phyloP scores from a whole-genome alignment of 208 protist species.

The Balamuthia mandrillaris region DNA sequence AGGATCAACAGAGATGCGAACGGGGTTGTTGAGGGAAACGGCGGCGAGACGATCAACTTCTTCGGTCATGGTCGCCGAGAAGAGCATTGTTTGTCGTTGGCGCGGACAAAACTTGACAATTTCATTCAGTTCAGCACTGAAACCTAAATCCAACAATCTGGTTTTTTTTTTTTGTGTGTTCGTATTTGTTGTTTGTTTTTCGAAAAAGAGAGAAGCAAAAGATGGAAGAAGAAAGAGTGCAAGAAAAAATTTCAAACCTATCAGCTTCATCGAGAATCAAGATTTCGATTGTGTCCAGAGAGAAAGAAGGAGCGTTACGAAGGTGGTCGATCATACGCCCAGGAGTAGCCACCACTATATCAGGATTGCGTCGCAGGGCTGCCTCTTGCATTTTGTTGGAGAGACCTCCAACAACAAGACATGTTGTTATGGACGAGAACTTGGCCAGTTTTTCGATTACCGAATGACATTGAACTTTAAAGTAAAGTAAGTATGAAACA shows the following conservation, averaged over 20 bases:
- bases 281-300: constrained; percentile 72
- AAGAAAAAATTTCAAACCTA: constrained; percentile 43
- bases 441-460: constrained; percentile 64
- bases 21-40: constrained; percentile 65
- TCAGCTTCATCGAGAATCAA: constrained; percentile 80
- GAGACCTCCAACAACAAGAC: constrained; percentile 62
- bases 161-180: background rate
- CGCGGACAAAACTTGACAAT: constrained; percentile 67
- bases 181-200: background rate
- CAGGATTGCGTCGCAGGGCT: constrained; percentile 58
- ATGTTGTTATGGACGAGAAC: constrained; percentile 58
- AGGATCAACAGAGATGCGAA: constrained; percentile 61
- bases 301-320: constrained; percentile 68
- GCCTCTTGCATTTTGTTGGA: constrained; percentile 57
- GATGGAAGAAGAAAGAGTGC: constrained; percentile 38
- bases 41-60: constrained; percentile 56
- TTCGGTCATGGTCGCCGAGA: constrained; percentile 79
- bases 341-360: constrained; percentile 77
- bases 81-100: constrained; percentile 72
- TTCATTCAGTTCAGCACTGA: constrained; percentile 73
- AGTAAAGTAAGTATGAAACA: too few relatives aligned
- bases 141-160: constrained; percentile 70
- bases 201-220: background rate
- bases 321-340: constrained; percentile 80
- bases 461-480: constrained; percentile 60